Base-by-base conservation (phyloP, 768 basidiomycete species). In the Tephrocybe sp. region DNA sequence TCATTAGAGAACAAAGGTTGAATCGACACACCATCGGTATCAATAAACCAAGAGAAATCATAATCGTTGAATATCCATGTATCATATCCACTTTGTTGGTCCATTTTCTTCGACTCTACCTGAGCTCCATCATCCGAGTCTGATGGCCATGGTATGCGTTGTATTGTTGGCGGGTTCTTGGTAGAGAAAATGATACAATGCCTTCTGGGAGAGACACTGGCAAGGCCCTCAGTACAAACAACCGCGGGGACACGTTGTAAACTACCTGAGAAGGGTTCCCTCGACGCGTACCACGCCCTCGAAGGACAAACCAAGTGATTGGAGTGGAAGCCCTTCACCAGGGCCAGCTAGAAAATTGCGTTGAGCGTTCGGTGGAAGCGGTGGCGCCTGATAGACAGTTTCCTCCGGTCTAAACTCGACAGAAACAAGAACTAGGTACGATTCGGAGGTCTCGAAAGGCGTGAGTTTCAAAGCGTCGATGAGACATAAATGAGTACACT, bases 241-340 rank as follows among this genome's bases (percentile, higher is more conserved):
- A 10, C 9, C 29, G 18, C 13, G 16, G 44, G 46, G 31, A 69
- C n/a, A n/a, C n/a, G n/a, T n/a, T n/a, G n/a, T n/a, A n/a, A n/a
- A n/a, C 36, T 51, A 88, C 90, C 86, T 86, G 39, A 88, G 67
- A 21, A 93, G 71, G 19, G 74, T 73, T 2, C 91, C 90, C 49
- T 93, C 88, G 9, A 89, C 78, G 10, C 81, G 80, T 49, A 93
- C 77, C 24, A 93, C 88, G 1, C 91, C 91, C 61, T 92, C 90
- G 46, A 94, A 82, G 30, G 81, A 77, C 45, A 92, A 71, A 41
- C 72, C 74, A 30, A 90, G 66, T n/a, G 82, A 76, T 46, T 86
- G 85, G 27, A 92, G 69, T 0, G 82, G 79, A 3, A 83, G 64
- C 4, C 79, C 87, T 68, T 91, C 90, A n/a, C 91, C 90, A 10